Evolutionary conservation across 306 rosid species (phyloP).

Genomic region (Cicer arietinum): DNA sequence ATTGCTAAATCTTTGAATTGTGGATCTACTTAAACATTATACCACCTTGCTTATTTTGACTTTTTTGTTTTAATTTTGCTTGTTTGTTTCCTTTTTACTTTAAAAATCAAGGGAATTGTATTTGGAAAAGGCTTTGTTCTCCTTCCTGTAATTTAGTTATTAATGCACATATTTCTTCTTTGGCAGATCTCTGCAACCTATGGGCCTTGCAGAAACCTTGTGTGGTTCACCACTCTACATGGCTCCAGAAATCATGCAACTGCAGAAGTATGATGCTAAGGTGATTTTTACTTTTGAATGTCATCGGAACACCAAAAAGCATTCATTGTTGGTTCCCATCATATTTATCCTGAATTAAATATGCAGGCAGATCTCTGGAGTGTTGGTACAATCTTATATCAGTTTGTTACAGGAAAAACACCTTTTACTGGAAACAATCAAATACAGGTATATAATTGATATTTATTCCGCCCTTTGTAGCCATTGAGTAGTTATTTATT

Average conservation of each 20-base stretch:
- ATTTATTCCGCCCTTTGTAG: not conserved
- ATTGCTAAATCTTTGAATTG: conserved; percentile 21
- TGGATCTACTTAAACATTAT: conserved; percentile 3
- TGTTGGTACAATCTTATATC: conserved; percentile 93
- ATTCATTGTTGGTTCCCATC: conserved; percentile 45
- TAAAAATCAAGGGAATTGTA: conserved; percentile 22
- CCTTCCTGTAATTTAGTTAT: conserved; percentile 34
- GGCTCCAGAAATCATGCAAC: conserved; percentile 99
- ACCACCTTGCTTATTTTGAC: conserved; percentile 22
- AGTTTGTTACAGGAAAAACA: conserved; percentile 91
- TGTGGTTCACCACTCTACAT: conserved; percentile 99
- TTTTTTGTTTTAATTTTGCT: conserved; percentile 18
- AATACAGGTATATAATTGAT: conserved; percentile 66
- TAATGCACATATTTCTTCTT: conserved; percentile 35
- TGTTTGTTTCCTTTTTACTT: conserved; percentile 11
- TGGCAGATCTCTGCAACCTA: conserved; percentile 92
- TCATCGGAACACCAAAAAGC: conserved; percentile 4
- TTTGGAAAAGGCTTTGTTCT: conserved; percentile 22
- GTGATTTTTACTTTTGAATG: conserved; percentile 55
- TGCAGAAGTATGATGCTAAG: conserved; percentile 98
- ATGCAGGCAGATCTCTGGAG: conserved; percentile 99
- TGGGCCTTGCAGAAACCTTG: conserved; percentile 97
- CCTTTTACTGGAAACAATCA: conserved; percentile 96
- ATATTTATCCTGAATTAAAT: conserved; percentile 57
- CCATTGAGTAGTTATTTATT: not conserved